phyloP scores from a whole-genome alignment of 768 basidiomycete species.

The Tulasnella sp. region DNA sequence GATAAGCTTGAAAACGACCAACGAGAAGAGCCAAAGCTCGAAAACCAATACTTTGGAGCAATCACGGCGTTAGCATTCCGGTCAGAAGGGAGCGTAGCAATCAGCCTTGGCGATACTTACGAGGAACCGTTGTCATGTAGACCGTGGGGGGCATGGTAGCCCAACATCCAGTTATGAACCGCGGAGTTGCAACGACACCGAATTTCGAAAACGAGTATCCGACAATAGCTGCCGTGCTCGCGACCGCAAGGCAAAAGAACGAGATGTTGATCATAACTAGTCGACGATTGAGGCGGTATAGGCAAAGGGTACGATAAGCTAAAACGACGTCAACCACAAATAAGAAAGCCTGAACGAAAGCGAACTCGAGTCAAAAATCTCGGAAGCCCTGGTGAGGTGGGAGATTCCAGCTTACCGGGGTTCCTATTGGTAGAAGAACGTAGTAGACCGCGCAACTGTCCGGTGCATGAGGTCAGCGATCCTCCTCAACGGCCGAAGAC shows the following conservation, averaged over 20 bases:
- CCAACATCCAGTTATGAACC: constrained; percentile 22
- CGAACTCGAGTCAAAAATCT: background rate
- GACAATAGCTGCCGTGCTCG: background rate
- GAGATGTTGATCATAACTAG: constrained; percentile 6
- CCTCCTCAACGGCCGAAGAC: background rate
- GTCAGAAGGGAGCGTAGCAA: background rate
- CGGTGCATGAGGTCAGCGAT: background rate
- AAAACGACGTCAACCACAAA: constrained; percentile 18
- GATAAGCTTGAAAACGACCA: constrained; percentile 16
- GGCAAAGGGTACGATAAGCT: constrained; percentile 21
- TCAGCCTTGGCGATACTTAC: background rate
- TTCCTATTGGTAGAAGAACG: background rate
- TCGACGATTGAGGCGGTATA: constrained; percentile 21
- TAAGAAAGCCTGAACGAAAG: constrained; percentile 7
- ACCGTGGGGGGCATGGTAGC: background rate
- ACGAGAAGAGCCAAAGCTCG: constrained; percentile 24
- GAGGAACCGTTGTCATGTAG: constrained; percentile 3
- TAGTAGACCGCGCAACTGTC: constrained; percentile 18
- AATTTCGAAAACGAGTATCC: constrained; percentile 3
- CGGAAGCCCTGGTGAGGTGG: background rate
- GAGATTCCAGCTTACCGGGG: background rate
- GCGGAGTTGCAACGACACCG: constrained; percentile 18
- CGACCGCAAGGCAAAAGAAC: background rate
- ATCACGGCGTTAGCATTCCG: background rate
- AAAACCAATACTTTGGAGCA: background rate